Evolutionary conservation across 331 rosid genomes (phyloP).

Genomic region (Malus hybrid): DNA sequence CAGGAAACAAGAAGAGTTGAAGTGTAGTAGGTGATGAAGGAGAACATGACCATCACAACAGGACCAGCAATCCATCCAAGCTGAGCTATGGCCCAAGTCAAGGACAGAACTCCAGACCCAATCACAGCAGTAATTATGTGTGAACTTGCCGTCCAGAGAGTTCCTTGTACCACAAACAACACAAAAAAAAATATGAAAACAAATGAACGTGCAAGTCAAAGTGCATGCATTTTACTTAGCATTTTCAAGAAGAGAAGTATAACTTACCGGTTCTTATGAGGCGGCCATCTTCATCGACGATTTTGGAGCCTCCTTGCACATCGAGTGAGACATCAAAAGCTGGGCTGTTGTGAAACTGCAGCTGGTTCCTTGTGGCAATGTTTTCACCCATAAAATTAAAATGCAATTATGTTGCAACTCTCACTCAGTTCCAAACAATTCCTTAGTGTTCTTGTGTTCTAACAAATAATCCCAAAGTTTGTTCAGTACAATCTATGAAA

Average conservation of each 20-base stretch:
- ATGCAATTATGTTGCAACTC: no score
- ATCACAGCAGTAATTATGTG: constrained; percentile 84
- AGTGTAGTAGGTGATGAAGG: constrained; percentile 57
- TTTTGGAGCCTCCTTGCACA: constrained; percentile 33
- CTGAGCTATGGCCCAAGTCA: constrained; percentile 87
- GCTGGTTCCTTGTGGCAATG: background rate
- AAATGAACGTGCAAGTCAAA: background rate
- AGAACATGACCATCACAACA: constrained; percentile 46
- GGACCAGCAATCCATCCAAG: constrained; percentile 88
- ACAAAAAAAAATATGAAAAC: background rate
- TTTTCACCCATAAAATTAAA: constrained; percentile 29
- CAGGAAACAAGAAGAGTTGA: constrained; percentile 54
- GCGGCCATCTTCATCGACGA: constrained; percentile 68
- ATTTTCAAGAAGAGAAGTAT: background rate
- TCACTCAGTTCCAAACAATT: no score
- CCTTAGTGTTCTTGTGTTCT: no score
- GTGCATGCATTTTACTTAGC: background rate
- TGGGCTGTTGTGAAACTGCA: constrained; percentile 10
- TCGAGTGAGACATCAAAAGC: constrained; percentile 35
- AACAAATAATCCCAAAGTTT: background rate
- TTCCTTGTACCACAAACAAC: constrained; percentile 24
- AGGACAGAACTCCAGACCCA: constrained; percentile 73
- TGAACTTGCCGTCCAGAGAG: constrained; percentile 58
- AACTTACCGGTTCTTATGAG: constrained; percentile 55
- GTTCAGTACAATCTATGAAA: background rate